phyloP scores from a whole-genome alignment of 2,329 filamentous ascomycete species.

The Aspergillus sergii region DNA sequence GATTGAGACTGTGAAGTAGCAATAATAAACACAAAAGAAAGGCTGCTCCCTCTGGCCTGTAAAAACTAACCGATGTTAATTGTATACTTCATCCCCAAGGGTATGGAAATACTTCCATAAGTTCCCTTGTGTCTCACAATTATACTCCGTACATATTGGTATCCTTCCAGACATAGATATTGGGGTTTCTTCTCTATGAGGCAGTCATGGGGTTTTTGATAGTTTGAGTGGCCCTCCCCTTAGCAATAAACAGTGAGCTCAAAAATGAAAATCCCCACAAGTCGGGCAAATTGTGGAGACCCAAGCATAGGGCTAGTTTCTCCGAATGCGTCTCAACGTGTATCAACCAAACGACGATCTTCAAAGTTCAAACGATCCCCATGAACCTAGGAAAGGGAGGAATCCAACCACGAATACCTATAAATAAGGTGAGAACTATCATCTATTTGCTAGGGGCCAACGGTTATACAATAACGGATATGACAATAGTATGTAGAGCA shows the following conservation, averaged over 20 bases:
- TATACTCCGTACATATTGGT: neutral
- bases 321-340: neutral
- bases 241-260: neutral
- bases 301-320: neutral
- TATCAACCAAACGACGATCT: neutral
- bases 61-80: too few species aligned
- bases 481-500: neutral
- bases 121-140: neutral
- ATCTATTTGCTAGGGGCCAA: neutral
- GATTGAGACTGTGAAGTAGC: too few species aligned
- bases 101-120: neutral
- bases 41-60: too few species aligned
- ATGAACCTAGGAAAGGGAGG: too few species aligned
- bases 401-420: neutral
- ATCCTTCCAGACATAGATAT: neutral
- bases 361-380: neutral
- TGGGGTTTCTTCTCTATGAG: neutral
- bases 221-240: neutral
- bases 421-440: too few species aligned
- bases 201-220: neutral
- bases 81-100: too few species aligned
- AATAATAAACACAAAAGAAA: too few species aligned
- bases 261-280: neutral
- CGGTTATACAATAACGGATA: neutral
- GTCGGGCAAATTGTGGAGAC: slow-evolving; percentile 4